Evolutionary conservation across 2,329 filamentous ascomycete species (phyloP).

Genomic region (Amylocarpus encephaloides): DNA sequence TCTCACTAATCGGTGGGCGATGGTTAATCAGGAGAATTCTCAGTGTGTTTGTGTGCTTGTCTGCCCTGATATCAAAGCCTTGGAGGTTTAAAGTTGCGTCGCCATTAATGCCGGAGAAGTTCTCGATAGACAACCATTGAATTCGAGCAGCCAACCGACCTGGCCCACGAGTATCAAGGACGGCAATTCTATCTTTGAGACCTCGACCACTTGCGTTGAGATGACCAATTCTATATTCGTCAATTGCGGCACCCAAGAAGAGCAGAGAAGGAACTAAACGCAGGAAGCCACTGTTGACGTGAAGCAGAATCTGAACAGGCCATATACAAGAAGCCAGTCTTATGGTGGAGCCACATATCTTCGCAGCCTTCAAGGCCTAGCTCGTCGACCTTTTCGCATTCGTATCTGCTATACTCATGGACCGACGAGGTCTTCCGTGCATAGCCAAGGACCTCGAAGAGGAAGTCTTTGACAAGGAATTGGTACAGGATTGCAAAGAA

Average conservation of each 20-base stretch:
- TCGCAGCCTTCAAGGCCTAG: constrained; percentile 27
- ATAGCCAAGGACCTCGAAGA: constrained; percentile 30
- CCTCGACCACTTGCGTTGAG: constrained; percentile 24
- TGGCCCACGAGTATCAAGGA: constrained; percentile 23
- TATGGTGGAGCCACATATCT: constrained; percentile 29
- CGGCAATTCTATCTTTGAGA: constrained; percentile 21
- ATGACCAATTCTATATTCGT: constrained; percentile 15
- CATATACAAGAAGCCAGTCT: constrained; percentile 25
- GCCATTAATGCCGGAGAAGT: constrained; percentile 24
- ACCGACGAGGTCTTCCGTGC: constrained; percentile 30
- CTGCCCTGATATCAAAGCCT: constrained; percentile 30
- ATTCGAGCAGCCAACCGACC: constrained; percentile 20
- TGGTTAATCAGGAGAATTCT: constrained; percentile 33
- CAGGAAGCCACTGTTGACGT: constrained; percentile 24
- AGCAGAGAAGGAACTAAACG: constrained; percentile 19
- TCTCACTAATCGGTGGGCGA: constrained; percentile 29
- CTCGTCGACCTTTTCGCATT: constrained; percentile 23
- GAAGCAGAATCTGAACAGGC: constrained; percentile 24
- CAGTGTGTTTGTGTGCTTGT: constrained; percentile 19
- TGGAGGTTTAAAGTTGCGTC: constrained; percentile 30
- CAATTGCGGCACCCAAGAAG: background rate
- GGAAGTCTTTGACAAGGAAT: constrained; percentile 25
- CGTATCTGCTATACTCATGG: constrained; percentile 29
- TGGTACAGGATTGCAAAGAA: constrained; percentile 29
- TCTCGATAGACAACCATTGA: constrained; percentile 18